A percentile compares a stretch with the other conserved stretches of the same genome.
Conservation (phyloP, 106 monocot genomes). For the Acanthochlamys bracteata region DNA sequence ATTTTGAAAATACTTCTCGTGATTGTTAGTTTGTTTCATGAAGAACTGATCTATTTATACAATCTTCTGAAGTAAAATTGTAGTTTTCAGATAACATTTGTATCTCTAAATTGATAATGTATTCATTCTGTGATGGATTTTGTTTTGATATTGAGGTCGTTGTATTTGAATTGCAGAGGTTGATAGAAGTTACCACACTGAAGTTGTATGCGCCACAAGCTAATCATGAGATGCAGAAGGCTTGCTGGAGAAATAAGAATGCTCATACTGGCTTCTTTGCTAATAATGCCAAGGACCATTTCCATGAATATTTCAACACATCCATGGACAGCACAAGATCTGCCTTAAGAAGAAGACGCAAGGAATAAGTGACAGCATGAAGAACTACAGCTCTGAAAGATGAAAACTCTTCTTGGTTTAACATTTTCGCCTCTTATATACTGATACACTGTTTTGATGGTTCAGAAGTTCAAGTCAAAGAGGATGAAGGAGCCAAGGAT, state of each 20-base stretch:
- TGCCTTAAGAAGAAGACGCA: constrained; percentile 8
- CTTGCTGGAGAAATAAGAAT: constrained; percentile 8
- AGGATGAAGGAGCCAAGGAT: neutral
- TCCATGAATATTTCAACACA: constrained; percentile 3
- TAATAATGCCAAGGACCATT: neutral
- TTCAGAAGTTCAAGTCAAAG: neutral
- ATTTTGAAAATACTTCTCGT: too few relatives aligned
- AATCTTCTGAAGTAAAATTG: too few relatives aligned
- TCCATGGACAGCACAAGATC: constrained; percentile 10
- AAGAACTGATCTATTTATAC: too few relatives aligned
- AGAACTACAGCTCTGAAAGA: constrained; percentile 1
- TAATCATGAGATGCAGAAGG: neutral
- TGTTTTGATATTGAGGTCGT: too few relatives aligned
- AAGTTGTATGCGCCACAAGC: constrained; percentile 1
- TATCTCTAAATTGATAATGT: too few relatives aligned
- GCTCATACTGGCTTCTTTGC: neutral
- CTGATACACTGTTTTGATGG: neutral
- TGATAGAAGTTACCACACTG: too few relatives aligned
- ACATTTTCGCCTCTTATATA: neutral
- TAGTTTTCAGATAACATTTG: too few relatives aligned
- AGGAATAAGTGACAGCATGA: neutral
- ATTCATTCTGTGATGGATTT: too few relatives aligned
- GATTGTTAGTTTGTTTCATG: too few relatives aligned
- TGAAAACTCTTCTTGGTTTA: neutral
- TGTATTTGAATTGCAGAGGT: too few relatives aligned